Conservation (phyloP, 2,329 filamentous ascomycete species). For the Epichloe typhina region DNA sequence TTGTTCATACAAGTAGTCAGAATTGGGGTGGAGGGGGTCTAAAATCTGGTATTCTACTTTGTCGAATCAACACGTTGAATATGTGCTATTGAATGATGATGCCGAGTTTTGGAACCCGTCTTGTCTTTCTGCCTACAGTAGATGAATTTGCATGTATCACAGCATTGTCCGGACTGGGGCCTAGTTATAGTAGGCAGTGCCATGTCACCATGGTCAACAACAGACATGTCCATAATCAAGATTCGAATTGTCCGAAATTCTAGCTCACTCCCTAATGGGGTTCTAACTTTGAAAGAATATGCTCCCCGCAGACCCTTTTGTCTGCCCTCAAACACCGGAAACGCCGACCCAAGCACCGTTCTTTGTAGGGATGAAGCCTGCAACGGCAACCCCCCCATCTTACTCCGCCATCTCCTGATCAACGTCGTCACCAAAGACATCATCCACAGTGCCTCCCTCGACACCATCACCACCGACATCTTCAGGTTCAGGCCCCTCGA, state of each 20-base stretch:
- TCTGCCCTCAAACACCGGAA: conserved; percentile 5
- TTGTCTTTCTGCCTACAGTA: background rate
- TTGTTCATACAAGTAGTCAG: conserved; percentile 23
- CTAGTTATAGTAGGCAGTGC: background rate
- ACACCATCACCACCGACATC: conserved; percentile 33
- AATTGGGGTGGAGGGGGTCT: conserved; percentile 2
- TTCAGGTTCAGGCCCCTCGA: conserved; percentile 28
- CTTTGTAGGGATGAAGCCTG: background rate
- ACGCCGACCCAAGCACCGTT: conserved; percentile 3
- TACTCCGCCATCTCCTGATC: conserved; percentile 44
- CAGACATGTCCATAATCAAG: background rate
- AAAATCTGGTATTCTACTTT: conserved; percentile 7
- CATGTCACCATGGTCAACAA: background rate
- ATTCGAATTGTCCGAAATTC: background rate
- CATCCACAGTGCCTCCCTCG: conserved; percentile 38
- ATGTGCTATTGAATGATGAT: background rate
- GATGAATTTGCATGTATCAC: background rate
- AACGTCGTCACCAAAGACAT: conserved; percentile 40
- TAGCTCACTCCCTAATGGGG: background rate
- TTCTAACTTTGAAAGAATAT: background rate
- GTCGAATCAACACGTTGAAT: conserved; percentile 3
- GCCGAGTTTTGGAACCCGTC: too few species aligned
- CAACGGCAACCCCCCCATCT: background rate
- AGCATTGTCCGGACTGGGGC: too few species aligned
- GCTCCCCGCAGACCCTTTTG: background rate